Evolutionary conservation across 805 yeast species (phyloP), one percentile per base, ranked within the genome.

Genomic region (Starmera dryadoides): DNA sequence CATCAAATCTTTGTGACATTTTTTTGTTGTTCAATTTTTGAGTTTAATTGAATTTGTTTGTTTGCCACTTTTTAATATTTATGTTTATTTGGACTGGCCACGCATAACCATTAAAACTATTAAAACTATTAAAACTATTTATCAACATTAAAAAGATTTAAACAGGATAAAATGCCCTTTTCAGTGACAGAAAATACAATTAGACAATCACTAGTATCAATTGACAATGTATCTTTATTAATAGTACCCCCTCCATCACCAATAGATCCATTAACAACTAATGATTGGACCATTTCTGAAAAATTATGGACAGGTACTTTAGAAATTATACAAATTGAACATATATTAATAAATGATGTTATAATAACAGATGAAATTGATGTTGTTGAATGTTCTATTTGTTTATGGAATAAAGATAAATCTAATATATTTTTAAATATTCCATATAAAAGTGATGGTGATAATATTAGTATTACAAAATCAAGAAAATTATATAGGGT

Each of bases 221-320:
- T 33, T 9, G 32, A 40, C n/a, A 12, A 31, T 33, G 48, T 42
- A 12, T 33, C 36, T 15, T 38, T 48, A n/a, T 32, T 48, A 15
- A 17, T 37, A 33, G 42, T 49, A 6, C 49, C 51, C 9, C 51
- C 53, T 5, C 51, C 42, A 6, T 19, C 12, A 15, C 17, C 33
- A 3, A n/a, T 36, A 14, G 42, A 42, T 10, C 33, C 37, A 2
- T 34, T 36, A 11, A 44, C 47, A 37, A 44, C 43, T 4, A 38
- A 41, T 2, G 20, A 34, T 6, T 64, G 69, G 69, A 53, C 58
- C 21, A 55, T 59, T n/a, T 45, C 49, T 7, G 50, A 52, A n/a
- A 53, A 59, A 8, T 47, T 65, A 11, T 65, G 70, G 69, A 35
- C 38, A 6, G 70, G 70, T 2, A 34, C 49, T 6, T 41, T 63